Evolutionary conservation across 345 rosid species (phyloP).

Genomic region (Crucihimalaya himalaica): DNA sequence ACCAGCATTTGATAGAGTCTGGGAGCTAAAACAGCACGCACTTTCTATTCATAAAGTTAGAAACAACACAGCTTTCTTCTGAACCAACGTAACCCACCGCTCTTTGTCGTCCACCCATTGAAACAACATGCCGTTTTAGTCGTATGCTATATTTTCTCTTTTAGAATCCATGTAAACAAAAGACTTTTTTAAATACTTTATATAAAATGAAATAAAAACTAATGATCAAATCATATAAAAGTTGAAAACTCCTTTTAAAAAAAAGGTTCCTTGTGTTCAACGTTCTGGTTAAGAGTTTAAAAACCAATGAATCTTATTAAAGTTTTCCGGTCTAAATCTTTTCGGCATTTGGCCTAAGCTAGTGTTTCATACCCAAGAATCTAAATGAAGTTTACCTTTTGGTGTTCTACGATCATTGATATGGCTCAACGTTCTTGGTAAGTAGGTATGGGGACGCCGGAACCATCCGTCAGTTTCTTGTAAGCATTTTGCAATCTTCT

Average conservation of each 20-base stretch:
- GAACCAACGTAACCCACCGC: background rate
- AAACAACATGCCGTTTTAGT: background rate
- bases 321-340: background rate
- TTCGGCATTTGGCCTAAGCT: background rate
- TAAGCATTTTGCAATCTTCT: constrained; percentile 61
- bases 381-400: background rate
- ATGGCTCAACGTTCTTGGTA: constrained; percentile 29
- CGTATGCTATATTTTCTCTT: background rate
- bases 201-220: background rate
- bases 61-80: constrained; percentile 13
- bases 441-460: constrained; percentile 82
- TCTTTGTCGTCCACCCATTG: too few species aligned
- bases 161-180: background rate
- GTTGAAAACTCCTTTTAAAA: background rate
- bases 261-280: background rate
- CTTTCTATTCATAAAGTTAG: background rate
- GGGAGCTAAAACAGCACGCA: constrained; percentile 11
- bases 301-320: background rate
- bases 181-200: background rate
- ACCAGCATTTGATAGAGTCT: background rate
- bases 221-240: constrained; percentile 17
- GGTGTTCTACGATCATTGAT: background rate
- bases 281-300: background rate
- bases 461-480: constrained; percentile 58
- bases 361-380: background rate